Percentiles rank a stretch among this genome's conserved stretches.
Conservation (phyloP, 148 eudicot genomes). For the Fagopyrum tataricum region DNA sequence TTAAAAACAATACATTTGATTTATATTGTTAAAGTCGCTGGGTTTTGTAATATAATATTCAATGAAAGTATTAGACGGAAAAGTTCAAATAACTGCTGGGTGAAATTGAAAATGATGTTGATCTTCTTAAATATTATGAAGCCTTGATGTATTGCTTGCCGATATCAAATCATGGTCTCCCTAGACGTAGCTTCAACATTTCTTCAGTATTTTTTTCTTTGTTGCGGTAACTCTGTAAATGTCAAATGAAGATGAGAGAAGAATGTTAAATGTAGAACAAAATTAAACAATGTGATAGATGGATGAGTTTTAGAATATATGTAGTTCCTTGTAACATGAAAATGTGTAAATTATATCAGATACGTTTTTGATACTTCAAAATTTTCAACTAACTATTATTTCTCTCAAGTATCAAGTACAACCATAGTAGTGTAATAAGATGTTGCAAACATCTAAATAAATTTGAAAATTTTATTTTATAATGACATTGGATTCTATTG, state of each 20-base stretch:
- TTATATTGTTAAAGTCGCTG: too few species aligned
- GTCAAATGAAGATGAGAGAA: background rate
- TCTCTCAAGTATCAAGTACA: background rate
- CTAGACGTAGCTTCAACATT: background rate
- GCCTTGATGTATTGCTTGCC: background rate
- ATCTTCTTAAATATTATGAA: too few species aligned
- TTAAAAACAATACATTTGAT: too few species aligned
- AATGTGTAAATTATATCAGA: background rate
- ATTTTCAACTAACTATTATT: background rate
- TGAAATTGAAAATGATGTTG: too few species aligned
- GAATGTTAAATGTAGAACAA: background rate
- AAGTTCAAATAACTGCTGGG: too few species aligned
- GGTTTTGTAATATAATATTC: too few species aligned
- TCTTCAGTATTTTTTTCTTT: background rate
- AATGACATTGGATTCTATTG: too few species aligned
- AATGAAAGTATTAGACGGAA: too few species aligned
- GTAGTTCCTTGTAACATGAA: background rate
- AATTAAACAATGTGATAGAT: background rate
- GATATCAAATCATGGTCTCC: background rate
- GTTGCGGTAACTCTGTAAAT: background rate
- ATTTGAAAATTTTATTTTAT: background rate
- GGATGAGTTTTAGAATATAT: background rate
- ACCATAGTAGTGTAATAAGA: background rate
- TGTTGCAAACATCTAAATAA: background rate
- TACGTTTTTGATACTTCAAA: background rate